Evolutionary conservation across 2,329 filamentous ascomycete species (phyloP).

Genomic region (Colletotrichum liaoningense): DNA sequence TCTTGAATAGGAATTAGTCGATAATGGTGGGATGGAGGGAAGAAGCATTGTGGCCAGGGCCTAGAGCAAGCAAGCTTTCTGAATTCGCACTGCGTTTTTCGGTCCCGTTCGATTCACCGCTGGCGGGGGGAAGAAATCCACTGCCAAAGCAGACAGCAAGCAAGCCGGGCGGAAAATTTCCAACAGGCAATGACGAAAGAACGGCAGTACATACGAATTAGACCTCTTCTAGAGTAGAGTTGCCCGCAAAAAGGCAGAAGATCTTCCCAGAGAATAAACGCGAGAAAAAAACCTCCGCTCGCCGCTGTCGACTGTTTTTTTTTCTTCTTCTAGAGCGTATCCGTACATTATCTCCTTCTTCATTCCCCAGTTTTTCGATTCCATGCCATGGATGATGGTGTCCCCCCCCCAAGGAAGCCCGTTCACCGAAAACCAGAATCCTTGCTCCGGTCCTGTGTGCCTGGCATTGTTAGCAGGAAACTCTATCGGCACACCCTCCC

Average conservation of each 20-base stretch:
- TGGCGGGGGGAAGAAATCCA: not conserved
- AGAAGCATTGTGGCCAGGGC: too few relatives aligned
- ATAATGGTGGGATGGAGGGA: not conserved
- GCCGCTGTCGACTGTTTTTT: not conserved
- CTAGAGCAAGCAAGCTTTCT: not conserved
- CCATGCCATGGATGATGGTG: constrained; percentile 22
- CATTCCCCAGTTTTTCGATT: constrained; percentile 19
- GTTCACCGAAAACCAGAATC: constrained; percentile 18
- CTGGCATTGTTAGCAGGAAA: not conserved
- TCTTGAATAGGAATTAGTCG: not conserved
- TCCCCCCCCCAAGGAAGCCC: not conserved
- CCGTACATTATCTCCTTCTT: not conserved
- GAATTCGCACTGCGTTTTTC: constrained; percentile 1
- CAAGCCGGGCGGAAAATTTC: not conserved
- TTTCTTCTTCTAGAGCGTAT: not conserved
- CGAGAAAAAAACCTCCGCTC: not conserved
- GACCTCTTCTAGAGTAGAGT: not conserved
- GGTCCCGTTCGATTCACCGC: not conserved
- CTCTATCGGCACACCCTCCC: constrained; percentile 13
- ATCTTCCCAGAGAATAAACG: constrained; percentile 5
- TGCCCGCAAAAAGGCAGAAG: constrained; percentile 1
- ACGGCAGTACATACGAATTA: not conserved
- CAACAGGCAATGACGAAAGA: constrained; percentile 4
- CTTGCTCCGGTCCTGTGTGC: constrained; percentile 15
- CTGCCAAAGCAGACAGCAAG: not conserved